Conservation (phyloP, 2,329 filamentous ascomycete genomes). For the Erysiphe pulchra region DNA sequence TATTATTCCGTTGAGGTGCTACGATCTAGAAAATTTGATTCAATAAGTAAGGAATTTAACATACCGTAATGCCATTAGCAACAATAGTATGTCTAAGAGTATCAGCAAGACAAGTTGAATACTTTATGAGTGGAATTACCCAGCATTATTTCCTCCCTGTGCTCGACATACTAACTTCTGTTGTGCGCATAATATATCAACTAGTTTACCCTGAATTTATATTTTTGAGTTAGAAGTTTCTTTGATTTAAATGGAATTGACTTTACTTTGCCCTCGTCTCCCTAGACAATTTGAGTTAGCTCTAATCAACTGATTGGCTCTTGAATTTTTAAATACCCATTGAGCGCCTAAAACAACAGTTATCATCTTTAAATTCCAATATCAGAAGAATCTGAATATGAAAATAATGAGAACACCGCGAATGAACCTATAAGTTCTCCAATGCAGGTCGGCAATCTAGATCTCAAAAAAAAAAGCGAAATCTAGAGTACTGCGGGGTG, state of each 20-base stretch:
- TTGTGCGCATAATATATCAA: slow-evolving; percentile 3
- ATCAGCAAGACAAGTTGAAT: background rate
- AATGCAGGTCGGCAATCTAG: too few relatives aligned
- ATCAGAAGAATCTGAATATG: background rate
- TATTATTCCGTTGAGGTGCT: background rate
- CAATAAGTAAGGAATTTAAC: background rate
- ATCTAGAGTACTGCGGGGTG: too few relatives aligned
- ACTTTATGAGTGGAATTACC: slow-evolving; percentile 4
- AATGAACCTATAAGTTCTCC: too few relatives aligned
- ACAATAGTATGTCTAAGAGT: slow-evolving; percentile 16
- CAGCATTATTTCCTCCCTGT: slow-evolving; percentile 29
- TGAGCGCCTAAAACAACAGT: slow-evolving; percentile 1
- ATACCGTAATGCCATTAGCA: slow-evolving; percentile 14
- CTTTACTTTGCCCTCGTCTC: slow-evolving; percentile 1
- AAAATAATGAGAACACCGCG: too few relatives aligned
- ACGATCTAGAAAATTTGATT: background rate
- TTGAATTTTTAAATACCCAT: background rate
- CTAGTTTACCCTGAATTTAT: slow-evolving; percentile 1
- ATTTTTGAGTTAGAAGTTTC: background rate
- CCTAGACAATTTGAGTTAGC: background rate
- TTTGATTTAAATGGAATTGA: background rate
- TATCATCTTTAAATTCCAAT: background rate
- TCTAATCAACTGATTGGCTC: background rate
- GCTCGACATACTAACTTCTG: slow-evolving; percentile 1
- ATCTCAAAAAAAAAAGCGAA: too few relatives aligned